Base-by-base conservation (phyloP, 2,329 filamentous ascomycete species). In the Botrytis squamosa region DNA sequence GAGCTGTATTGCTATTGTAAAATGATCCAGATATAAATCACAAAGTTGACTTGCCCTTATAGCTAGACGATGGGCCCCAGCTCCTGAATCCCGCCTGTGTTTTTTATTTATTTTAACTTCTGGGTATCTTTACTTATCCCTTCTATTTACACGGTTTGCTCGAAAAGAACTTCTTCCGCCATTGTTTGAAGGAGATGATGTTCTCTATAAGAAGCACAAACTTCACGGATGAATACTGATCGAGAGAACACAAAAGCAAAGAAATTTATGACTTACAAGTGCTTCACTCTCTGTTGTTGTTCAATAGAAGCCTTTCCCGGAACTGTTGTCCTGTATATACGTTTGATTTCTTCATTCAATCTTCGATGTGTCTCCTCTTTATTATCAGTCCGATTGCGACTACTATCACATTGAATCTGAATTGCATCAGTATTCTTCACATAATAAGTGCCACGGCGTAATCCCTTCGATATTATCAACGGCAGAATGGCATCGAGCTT, bases 241-340 rank as follows among this genome's bases (percentile, higher is more conserved):
- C 18, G 38, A 20, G 33, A 20, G 1, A 18, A 42, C 65, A 69
- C 33, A 33, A 55, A 52, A 59, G 33, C 2, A 38, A 38, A 36
- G 40, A 68, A 71, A 57, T 14, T 18, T 22, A 33, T 67, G 64
- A 72, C 80, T 79, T 79, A 82, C 81, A 81, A 65, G 42, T 77
- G 83, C 59, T 87, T 85, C 69, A 88, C 85, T 66, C 85, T 85
- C 76, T 86, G 84, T 75, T 85, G 86, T 75, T 89, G 85, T 80
- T 86, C 87, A 82, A 84, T 84, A 77, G 87, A 76, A 6, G 80
- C 80, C 8, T 78, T 71, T 0, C 80, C 80, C 1, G 80, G 81
- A 16, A 82, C 76, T 12, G 57, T 75, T 22, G 73, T 75, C 64
- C 76, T 78, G 59, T 79, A 80, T 6, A 81, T 77, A 14, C 73